These are phyloP conservation scores for Trametes polyzona DNA, from an alignment of 1,284 basidiomycete species.

Conservation along the genomic window DNA sequence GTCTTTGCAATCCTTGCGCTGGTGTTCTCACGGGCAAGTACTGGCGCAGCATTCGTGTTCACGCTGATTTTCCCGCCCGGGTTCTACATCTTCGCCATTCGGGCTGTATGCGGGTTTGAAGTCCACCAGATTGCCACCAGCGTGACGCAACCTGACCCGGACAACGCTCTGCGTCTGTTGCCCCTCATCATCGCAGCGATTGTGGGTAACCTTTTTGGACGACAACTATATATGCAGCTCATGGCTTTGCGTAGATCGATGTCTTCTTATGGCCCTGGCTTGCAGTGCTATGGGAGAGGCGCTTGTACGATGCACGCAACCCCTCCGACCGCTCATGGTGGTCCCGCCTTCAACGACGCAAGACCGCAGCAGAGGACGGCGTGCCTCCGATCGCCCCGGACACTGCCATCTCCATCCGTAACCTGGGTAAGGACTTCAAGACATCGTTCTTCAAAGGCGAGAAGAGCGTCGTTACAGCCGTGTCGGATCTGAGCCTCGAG, in stretches of 20 bases:
- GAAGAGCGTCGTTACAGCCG: constrained; percentile 55
- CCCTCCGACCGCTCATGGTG: constrained; percentile 35
- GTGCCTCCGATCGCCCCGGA: constrained; percentile 40
- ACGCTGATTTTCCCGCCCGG: constrained; percentile 75
- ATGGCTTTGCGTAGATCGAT: constrained; percentile 50
- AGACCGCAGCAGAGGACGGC: constrained; percentile 21
- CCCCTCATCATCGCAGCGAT: constrained; percentile 66
- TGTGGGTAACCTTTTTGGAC: constrained; percentile 44
- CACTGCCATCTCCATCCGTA: constrained; percentile 61
- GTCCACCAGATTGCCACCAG: constrained; percentile 55
- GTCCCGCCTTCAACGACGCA: constrained; percentile 28
- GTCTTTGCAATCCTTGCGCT: constrained; percentile 73
- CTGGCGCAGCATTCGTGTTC: constrained; percentile 59
- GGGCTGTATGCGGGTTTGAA: constrained; percentile 71
- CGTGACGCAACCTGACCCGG: constrained; percentile 59
- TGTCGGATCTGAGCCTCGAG: constrained; percentile 65
- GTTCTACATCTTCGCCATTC: constrained; percentile 75
- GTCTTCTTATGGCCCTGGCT: constrained; percentile 74
- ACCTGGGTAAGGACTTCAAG: constrained; percentile 61
- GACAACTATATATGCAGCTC: background rate
- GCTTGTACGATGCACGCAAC: constrained; percentile 62
- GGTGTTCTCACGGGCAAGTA: constrained; percentile 50
- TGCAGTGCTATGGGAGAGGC: constrained; percentile 60
- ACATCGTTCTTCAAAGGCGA: constrained; percentile 44
- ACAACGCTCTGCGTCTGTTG: constrained; percentile 57